Evolutionary conservation across 208 protist genomes (phyloP).

Genomic region (Leishmania gerbilli): DNA sequence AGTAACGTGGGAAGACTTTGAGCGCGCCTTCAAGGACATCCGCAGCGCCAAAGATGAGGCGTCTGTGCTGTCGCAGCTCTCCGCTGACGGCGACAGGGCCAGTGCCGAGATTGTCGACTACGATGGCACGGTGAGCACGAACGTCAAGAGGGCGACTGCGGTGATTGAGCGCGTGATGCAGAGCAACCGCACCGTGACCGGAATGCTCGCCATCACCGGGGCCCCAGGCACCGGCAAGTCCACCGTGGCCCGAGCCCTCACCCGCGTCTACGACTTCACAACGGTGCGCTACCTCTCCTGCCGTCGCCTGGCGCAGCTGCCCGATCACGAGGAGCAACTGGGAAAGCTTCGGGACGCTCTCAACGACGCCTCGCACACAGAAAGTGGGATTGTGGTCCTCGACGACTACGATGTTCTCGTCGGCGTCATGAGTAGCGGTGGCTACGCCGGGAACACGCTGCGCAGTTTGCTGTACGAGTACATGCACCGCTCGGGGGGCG

Average conservation of each 20-base stretch:
- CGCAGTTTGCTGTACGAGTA: conserved; percentile 38
- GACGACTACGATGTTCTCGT: conserved; percentile 95
- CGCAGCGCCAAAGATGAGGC: conserved; percentile 42
- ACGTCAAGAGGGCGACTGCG: conserved; percentile 19
- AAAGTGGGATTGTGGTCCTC: conserved; percentile 93
- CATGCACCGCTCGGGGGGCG: conserved; percentile 28
- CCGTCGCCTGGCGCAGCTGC: conserved; percentile 37
- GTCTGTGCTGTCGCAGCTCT: conserved; percentile 30
- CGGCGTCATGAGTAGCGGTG: conserved; percentile 16
- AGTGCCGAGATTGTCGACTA: conserved; percentile 40
- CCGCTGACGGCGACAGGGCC: conserved; percentile 20
- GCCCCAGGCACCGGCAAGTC: conserved; percentile 73
- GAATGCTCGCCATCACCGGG: conserved; percentile 53
- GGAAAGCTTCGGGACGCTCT: conserved; percentile 87
- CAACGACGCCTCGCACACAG: conserved; percentile 95
- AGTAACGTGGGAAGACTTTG: conserved; percentile 29
- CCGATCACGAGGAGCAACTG: conserved; percentile 39
- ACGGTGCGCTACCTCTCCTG: conserved; percentile 46
- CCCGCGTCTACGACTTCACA: conserved; percentile 28
- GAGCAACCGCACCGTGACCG: conserved; percentile 43
- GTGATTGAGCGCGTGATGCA: conserved; percentile 37
- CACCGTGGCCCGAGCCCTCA: conserved; percentile 43
- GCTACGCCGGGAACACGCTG: conserved; percentile 21
- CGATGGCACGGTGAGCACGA: conserved; percentile 50
- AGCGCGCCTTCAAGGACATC: conserved; percentile 42